Conservation (phyloP, 495 filamentous ascomycete species). For the Penicillium paxilli region DNA sequence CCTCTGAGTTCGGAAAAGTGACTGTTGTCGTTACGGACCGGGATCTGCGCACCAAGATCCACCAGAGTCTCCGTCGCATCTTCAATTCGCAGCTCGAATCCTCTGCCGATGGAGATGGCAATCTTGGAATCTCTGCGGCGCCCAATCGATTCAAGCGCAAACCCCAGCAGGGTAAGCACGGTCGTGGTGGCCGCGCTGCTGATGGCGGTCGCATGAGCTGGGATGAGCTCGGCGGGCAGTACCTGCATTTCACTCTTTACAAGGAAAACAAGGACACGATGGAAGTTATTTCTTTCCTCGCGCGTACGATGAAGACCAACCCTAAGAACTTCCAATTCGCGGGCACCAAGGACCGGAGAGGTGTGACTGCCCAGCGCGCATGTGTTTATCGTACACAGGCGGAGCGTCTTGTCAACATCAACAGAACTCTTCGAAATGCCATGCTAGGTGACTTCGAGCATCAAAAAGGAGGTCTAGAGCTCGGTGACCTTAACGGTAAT, state of each 20-base stretch:
- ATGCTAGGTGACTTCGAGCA: slow-evolving; percentile 78
- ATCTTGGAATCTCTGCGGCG: slow-evolving; percentile 57
- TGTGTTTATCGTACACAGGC: slow-evolving; percentile 67
- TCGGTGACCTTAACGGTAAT: slow-evolving; percentile 85
- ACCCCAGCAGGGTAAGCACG: slow-evolving; percentile 28
- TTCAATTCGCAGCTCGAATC: slow-evolving; percentile 70
- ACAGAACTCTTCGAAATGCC: slow-evolving; percentile 60
- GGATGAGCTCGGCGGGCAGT: slow-evolving; percentile 70
- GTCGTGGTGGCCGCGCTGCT: slow-evolving; percentile 11
- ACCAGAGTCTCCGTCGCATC: slow-evolving; percentile 65
- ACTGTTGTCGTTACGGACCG: slow-evolving; percentile 54
- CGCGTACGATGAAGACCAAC: slow-evolving; percentile 65
- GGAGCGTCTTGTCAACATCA: slow-evolving; percentile 61
- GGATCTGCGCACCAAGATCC: slow-evolving; percentile 60
- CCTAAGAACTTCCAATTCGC: slow-evolving; percentile 76
- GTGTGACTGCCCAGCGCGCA: slow-evolving; percentile 82
- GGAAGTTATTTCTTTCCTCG: slow-evolving; percentile 78
- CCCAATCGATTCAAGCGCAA: slow-evolving; percentile 41
- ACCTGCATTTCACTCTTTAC: slow-evolving; percentile 90
- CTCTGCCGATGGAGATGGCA: slow-evolving; percentile 54
- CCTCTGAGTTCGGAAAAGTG: slow-evolving; percentile 44
- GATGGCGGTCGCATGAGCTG: slow-evolving; percentile 45
- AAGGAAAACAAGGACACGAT: slow-evolving; percentile 99
- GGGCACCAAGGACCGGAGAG: slow-evolving; percentile 91
- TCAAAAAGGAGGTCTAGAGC: slow-evolving; percentile 62